These are phyloP conservation scores for Gossypium schwendimanii DNA, from an alignment of 441 rosid genomes.

Conservation along the genomic window DNA sequence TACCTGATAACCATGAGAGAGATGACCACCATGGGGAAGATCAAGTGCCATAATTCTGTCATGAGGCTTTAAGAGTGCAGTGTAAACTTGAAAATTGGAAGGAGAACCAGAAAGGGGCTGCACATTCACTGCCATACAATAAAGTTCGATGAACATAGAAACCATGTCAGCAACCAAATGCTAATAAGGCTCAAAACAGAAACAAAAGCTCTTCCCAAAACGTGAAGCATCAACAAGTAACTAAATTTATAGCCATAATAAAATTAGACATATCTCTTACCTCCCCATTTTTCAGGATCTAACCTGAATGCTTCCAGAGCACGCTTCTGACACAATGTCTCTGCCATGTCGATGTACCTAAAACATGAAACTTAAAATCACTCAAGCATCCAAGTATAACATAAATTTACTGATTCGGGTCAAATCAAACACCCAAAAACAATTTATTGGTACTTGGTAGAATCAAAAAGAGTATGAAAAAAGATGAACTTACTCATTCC, in stretches of 20 bases:
- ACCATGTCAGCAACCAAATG: neutral
- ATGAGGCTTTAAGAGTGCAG: slow-evolving; percentile 90
- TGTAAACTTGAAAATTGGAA: slow-evolving; percentile 89
- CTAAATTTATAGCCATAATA: neutral
- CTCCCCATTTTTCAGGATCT: slow-evolving; percentile 97
- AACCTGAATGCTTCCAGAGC: slow-evolving; percentile 79
- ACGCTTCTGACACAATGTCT: slow-evolving; percentile 78
- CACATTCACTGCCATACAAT: slow-evolving; percentile 76
- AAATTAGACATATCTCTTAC: slow-evolving; percentile 24
- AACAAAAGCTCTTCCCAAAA: neutral
- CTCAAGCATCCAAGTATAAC: slow-evolving; percentile 4
- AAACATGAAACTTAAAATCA: slow-evolving; percentile 16
- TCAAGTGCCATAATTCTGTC: slow-evolving; percentile 99
- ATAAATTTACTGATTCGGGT: neutral
- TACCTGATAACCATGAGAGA: slow-evolving; percentile 99
- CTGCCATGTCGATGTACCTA: slow-evolving; percentile 95
- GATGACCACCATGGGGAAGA: slow-evolving; percentile 99
- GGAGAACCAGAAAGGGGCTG: slow-evolving; percentile 97
- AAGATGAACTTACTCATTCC: slow-evolving; percentile 60
- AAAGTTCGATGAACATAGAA: neutral
- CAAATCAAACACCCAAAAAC: neutral
- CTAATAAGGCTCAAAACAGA: neutral
- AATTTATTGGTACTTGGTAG: neutral
- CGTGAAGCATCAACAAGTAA: neutral
- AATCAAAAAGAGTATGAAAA: neutral